These are phyloP conservation scores for Fusarium sp. DNA, from an alignment of 2,329 filamentous ascomycete genomes.

Conservation along the genomic window DNA sequence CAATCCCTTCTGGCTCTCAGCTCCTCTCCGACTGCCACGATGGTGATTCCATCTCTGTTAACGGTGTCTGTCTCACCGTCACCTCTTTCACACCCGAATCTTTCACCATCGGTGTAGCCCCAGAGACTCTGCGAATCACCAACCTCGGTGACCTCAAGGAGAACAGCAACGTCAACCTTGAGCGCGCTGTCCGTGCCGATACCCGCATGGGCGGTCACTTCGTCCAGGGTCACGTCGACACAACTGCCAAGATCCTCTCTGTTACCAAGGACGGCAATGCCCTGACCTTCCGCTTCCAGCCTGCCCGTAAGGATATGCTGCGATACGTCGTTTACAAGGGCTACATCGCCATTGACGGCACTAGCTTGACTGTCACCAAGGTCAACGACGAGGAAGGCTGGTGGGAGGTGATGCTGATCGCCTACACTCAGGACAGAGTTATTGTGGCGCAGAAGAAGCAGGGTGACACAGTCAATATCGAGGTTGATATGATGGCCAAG, in stretches of 20 bases:
- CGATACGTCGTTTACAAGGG: conserved; percentile 96
- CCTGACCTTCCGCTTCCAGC: conserved; percentile 84
- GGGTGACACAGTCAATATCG: conserved; percentile 88
- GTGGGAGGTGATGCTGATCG: conserved; percentile 98
- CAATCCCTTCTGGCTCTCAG: conserved; percentile 71
- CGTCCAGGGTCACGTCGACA: conserved; percentile 97
- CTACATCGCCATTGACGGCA: conserved; percentile 93
- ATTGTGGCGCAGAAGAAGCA: conserved; percentile 82
- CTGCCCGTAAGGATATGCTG: conserved; percentile 76
- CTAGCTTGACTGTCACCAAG: conserved; percentile 90
- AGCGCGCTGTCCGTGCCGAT: conserved; percentile 89
- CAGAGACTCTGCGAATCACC: conserved; percentile 94
- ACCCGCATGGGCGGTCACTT: conserved; percentile 99
- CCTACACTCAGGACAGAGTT: conserved; percentile 94
- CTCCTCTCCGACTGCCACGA: conserved; percentile 87
- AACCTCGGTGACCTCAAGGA: conserved; percentile 83
- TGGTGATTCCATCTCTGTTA: conserved; percentile 94
- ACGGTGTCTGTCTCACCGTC: conserved; percentile 95
- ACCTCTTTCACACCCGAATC: conserved; percentile 64
- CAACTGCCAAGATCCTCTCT: conserved; percentile 79
- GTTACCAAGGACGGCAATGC: conserved; percentile 89
- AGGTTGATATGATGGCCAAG: conserved; percentile 90
- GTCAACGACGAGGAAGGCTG: conserved; percentile 84
- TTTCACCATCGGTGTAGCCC: conserved; percentile 95
- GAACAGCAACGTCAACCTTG: conserved; percentile 84